Evolutionary conservation across 371 early-diverging fungal genomes (phyloP), one percentile per base, ranked within the genome.

Genomic region (Mucor racemosus): DNA sequence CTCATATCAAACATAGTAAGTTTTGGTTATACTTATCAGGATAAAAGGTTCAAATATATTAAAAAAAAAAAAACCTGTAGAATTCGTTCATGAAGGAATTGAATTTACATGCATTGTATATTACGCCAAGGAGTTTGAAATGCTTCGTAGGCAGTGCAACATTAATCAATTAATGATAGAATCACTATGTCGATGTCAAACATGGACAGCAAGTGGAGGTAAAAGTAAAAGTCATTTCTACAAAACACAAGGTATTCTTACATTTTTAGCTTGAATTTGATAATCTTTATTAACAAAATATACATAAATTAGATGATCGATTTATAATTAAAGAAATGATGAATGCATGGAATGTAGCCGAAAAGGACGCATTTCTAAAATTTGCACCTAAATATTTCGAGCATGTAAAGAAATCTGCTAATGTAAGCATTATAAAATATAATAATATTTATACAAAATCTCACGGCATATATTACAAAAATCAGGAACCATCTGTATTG

Each of bases 331-430:
- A 97, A 76, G 91, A 96, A 70, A 90, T 96, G 81, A 86, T 88
- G 44, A 87, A 88, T 38, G 80, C 82, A 6, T 86, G 90, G 86
- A 89, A 86, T 42, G 85, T 86, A 64, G 86, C 89, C 10, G 98
- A 97, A 69, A 87, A 91, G 66, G 95, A 94, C 54, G 94, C 94
- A 5, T 84, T 97, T 56, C 73, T 93, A 19, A 87, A 90, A 68
- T 95, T 97, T 82, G 94, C 97, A 1, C 96, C 97, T 21, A 87
- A 86, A 44, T 97, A 97, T 64, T 95, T 97, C 79, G 91, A 91
- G 44, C 91, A 96, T 73, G 87, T 97, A 87, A 81, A 86, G 46
- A 76, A 85, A 58, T 85, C 88, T 9, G 67, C 67, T 40, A 74
- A 75, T 56, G 79, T 75, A 73, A 58, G 34, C 17, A 33, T 36